A percentile compares a stretch with the other conserved stretches of the same genome.
Evolutionary conservation across 805 yeast genomes (phyloP).

Genomic region (Saccharomycopsis guyanensis): DNA sequence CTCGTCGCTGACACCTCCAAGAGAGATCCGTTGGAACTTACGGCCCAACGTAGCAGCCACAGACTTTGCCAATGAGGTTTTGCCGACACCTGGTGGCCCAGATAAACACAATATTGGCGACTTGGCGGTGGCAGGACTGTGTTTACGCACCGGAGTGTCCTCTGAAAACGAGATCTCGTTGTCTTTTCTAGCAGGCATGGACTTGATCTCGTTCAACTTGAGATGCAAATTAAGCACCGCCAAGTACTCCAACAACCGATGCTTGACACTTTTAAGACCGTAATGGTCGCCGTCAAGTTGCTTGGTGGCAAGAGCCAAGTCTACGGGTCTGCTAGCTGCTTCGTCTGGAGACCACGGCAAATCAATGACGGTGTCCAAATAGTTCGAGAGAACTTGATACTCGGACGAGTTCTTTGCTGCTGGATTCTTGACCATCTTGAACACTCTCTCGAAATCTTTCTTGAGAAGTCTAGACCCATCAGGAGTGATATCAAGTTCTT

Average conservation of each 20-base stretch:
- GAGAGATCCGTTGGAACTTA: constrained; percentile 68
- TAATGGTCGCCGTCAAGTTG: constrained; percentile 69
- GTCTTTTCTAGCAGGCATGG: background rate
- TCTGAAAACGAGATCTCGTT: background rate
- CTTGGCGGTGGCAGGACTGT: constrained; percentile 14
- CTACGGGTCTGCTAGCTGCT: constrained; percentile 25
- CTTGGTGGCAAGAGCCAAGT: constrained; percentile 44
- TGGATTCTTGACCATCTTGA: constrained; percentile 32
- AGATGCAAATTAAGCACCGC: constrained; percentile 60
- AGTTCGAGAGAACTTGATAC: constrained; percentile 55
- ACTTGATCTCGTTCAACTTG: constrained; percentile 21
- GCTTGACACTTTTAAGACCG: constrained; percentile 68
- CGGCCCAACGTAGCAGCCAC: constrained; percentile 69
- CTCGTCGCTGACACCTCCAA: constrained; percentile 86
- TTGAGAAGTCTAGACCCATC: constrained; percentile 36
- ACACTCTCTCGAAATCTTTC: constrained; percentile 49
- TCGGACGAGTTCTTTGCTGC: constrained; percentile 48
- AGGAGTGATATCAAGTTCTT: constrained; percentile 9
- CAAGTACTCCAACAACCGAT: constrained; percentile 67
- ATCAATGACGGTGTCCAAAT: constrained; percentile 58
- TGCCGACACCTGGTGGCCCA: constrained; percentile 95
- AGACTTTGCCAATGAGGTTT: constrained; percentile 78
- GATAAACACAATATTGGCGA: constrained; percentile 76
- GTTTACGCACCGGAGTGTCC: constrained; percentile 1
- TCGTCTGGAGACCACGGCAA: constrained; percentile 54